Conservation (phyloP, 2,329 filamentous ascomycete genomes). For the Cladophialophora immunda region DNA sequence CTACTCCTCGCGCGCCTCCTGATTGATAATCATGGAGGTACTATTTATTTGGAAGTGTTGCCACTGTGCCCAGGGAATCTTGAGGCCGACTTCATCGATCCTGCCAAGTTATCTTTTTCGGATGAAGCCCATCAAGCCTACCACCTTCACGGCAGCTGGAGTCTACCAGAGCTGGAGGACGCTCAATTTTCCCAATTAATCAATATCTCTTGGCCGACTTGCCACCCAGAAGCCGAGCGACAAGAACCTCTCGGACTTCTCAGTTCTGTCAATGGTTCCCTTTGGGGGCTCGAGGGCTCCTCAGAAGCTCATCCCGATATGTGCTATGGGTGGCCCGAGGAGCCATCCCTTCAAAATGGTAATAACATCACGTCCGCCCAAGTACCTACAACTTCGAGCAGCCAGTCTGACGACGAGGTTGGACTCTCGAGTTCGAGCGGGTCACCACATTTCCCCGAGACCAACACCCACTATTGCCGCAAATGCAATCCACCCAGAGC, state of each 20-base stretch:
- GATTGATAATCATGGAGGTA: conserved; percentile 12
- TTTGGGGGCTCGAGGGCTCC: too few species aligned
- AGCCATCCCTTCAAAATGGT: neutral
- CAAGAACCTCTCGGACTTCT: neutral
- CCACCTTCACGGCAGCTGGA: neutral
- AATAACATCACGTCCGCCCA: neutral
- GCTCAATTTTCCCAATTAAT: neutral
- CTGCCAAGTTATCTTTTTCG: neutral
- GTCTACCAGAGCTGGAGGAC: neutral
- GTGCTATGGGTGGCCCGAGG: neutral
- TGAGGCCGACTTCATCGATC: conserved; percentile 9
- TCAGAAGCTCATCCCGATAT: neutral
- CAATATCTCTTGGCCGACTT: neutral
- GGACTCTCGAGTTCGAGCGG: neutral
- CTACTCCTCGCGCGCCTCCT: conserved; percentile 11
- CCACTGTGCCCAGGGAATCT: too few species aligned
- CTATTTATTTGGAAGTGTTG: too few species aligned
- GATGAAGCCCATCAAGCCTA: neutral
- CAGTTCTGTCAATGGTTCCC: neutral
- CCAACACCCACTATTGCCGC: neutral
- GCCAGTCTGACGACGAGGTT: neutral
- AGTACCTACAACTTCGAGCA: neutral
- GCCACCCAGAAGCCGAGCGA: neutral
- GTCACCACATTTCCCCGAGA: neutral
- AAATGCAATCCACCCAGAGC: conserved; percentile 8